Base-by-base conservation (phyloP, 2,329 filamentous ascomycete genomes). In the Talaromyces sp. region DNA sequence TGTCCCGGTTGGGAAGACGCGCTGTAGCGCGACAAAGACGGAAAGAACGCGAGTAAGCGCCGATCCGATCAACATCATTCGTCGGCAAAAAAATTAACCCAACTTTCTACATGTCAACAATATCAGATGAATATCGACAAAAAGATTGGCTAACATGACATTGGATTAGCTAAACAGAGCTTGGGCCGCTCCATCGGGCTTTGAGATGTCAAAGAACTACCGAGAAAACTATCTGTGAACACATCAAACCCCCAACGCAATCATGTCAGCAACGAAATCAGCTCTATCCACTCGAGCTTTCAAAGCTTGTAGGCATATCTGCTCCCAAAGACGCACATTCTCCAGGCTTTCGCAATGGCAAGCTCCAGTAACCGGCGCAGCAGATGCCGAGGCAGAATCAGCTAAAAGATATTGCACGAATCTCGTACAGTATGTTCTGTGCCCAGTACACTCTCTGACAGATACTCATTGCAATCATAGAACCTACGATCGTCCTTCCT, bases 401-500 rank as follows among this genome's bases (percentile, higher is more conserved):
- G 82, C 84, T 10, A 76, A 80, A 59, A 73, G 71, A 62, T 86
- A 86, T 69, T 87, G 84, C 67, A 70, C 80, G n/a, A 76, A 80
- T 63, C 75, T 86, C 41, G 74, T 87, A 58, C 75, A 75, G 82
- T 83, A 75, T 7, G 48, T 25, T 8, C 21, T 39, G 21, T 21
- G 56, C 13, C 21, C 21, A 19, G 5, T 39, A 10, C 19, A 13
- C 19, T 33, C n/a, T 33, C 6, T 11, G 8, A 35, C 5, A 8
- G n/a, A 35, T 10, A 35, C 17, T 57, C n/a, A 52, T 22, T n/a
- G n/a, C 19, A 25, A 56, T 48, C 35, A 6, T 22, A 95, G 91
- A 72, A 88, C 87, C 72, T 91, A 91, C 74, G 94, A 99, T 74
- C 88, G 91, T 57, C 89, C 95, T 62, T 91, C 94, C 15, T 90